Evolutionary conservation across 306 rosid species (phyloP).

Genomic region (Vachellia collinsii): DNA sequence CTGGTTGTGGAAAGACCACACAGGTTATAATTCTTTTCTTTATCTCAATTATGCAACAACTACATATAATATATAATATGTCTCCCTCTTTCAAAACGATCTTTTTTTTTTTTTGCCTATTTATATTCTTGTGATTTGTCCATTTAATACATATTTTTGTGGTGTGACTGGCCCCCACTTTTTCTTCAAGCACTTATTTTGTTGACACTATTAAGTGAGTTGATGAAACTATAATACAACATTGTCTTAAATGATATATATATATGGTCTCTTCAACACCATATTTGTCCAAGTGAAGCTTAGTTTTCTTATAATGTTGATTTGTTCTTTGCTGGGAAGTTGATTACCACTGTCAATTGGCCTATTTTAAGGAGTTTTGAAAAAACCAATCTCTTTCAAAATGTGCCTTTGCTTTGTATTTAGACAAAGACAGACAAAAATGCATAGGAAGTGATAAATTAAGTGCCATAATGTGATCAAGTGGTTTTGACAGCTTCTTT

Average conservation of each 20-base stretch:
- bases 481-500: neutral
- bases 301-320: conserved; percentile 1
- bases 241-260: neutral
- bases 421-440: neutral
- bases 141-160: conserved; percentile 19
- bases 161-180: neutral
- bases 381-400: neutral
- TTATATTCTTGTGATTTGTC: conserved; percentile 20
- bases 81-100: conserved; percentile 33
- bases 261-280: neutral
- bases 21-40: conserved; percentile 76
- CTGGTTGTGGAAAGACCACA: conserved; percentile 99
- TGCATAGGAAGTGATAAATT: neutral
- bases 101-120: neutral
- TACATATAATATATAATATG: conserved; percentile 38
- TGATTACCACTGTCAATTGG: neutral
- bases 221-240: neutral
- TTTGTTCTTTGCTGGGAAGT: neutral
- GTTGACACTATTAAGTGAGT: neutral
- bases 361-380: neutral
- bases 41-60: conserved; percentile 46
- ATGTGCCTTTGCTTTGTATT: neutral
- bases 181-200: neutral
- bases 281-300: neutral
- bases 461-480: neutral